Conservation (phyloP, 345 rosid species). For the Aquilaria yunnanensis region DNA sequence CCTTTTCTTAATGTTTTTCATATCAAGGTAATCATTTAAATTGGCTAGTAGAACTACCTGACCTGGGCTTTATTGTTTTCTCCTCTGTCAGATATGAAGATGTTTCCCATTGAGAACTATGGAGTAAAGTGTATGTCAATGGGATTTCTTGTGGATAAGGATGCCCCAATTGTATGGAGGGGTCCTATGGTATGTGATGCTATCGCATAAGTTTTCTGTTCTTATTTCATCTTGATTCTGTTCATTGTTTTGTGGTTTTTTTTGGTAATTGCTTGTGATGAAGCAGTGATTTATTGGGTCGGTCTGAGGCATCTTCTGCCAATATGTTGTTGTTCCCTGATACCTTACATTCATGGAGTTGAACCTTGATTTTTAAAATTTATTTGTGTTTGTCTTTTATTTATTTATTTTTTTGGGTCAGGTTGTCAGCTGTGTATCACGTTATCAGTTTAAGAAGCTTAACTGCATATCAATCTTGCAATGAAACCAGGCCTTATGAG, state of each 20-base stretch:
- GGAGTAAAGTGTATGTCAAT: conserved; percentile 94
- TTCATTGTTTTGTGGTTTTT: conserved; percentile 1
- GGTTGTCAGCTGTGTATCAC: too few relatives aligned
- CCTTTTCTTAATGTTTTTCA: too few relatives aligned
- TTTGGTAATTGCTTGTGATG: neutral
- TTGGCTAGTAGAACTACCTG: too few relatives aligned
- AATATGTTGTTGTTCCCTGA: neutral
- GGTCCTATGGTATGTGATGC: conserved; percentile 73
- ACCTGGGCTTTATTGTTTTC: too few relatives aligned
- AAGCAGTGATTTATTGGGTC: neutral
- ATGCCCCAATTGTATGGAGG: conserved; percentile 92
- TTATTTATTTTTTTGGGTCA: too few relatives aligned
- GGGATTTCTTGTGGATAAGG: conserved; percentile 88
- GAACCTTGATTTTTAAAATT: conserved; percentile 3
- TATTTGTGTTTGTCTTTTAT: neutral
- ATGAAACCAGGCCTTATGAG: too few relatives aligned
- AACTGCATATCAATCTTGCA: too few relatives aligned
- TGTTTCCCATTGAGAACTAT: conserved; percentile 82
- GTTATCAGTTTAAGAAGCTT: too few relatives aligned
- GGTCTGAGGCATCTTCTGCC: neutral
- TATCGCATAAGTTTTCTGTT: neutral
- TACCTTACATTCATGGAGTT: conserved; percentile 3
- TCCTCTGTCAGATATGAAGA: conserved; percentile 53
- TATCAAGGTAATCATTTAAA: too few relatives aligned
- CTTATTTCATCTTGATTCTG: conserved; percentile 5